Base-by-base conservation (phyloP, 176 grass and related monocot species). In the Zoysia japonica region DNA sequence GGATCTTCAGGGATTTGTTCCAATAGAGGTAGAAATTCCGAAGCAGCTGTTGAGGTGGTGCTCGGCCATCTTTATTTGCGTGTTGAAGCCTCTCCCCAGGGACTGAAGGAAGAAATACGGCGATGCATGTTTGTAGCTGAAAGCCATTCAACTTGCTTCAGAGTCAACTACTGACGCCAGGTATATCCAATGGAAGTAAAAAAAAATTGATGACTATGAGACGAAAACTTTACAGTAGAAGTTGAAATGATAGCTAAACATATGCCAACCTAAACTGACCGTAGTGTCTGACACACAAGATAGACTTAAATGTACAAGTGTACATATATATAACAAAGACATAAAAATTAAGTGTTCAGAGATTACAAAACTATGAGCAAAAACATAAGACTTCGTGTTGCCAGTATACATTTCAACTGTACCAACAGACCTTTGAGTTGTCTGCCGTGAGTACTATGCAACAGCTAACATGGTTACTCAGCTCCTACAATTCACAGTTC, bases 381-480 rank as follows among this genome's bases (percentile, higher is more conserved):
- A 62, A 76, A 11, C 7, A 86, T 63, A 75, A 44, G 7, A 20
- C 20, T 75, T 52, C 69, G 14, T 35, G 14, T 20, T 76, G 40
- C 28, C 35, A 87, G 4, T 82, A 82, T 78, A 59, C 49, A 49
- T 17, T 49, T 78, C 59, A 72, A 49, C 61, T 73, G 59, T 37
- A 38, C 41, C 4, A 13, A 59, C n/a, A 67, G 73, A 77, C 48
- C 52, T 45, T 45, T 61, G 35, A 46, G 38, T 6, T 46, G 44
- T 12, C 4, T 0, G 6, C 47, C n/a, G 14, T 44, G 28, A 28
- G 28, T 78, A 65, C 28, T 63, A 72, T 56, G 57, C 48, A 64
- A 46, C 9, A 71, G 51, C 19, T 49, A 79, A 71, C 41, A 77
- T 78, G 43, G 60, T 39, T 61, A 14, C 15, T 43, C 44, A 20